A percentile compares a stretch with the other conserved stretches of the same genome.
These are phyloP conservation scores for Papiliotrema fonsecae DNA, from an alignment of 1,284 basidiomycete genomes.

Conservation along the genomic window DNA sequence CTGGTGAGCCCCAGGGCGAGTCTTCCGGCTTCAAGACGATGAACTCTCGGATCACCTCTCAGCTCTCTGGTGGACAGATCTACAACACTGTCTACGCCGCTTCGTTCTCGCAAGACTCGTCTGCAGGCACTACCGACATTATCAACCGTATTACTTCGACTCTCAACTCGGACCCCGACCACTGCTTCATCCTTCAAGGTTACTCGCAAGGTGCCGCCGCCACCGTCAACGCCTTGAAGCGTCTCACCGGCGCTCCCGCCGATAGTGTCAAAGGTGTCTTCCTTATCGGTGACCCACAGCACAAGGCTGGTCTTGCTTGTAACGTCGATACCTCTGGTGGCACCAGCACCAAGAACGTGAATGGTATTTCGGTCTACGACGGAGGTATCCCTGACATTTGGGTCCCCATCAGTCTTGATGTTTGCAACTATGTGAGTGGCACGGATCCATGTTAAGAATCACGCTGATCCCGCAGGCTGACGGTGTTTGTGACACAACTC, in stretches of 20 bases:
- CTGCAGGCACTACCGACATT: constrained; percentile 26
- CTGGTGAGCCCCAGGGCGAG: constrained; percentile 31
- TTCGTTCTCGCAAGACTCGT: constrained; percentile 21
- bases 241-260: constrained; percentile 13
- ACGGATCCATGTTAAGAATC: too few relatives aligned
- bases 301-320: constrained; percentile 29
- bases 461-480: constrained; percentile 25
- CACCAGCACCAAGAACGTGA: constrained; percentile 18
- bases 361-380: constrained; percentile 13
- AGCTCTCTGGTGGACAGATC: constrained; percentile 10
- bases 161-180: constrained; percentile 9
- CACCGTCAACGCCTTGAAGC: constrained; percentile 27
- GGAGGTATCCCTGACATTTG: constrained; percentile 22
- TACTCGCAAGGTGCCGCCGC: constrained; percentile 37
- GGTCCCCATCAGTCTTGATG: constrained; percentile 33
- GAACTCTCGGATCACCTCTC: constrained; percentile 9
- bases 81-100: constrained; percentile 40
- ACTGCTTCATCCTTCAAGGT: constrained; percentile 19
- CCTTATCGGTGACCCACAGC: constrained; percentile 35
- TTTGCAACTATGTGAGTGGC: constrained; percentile 31
- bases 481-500: constrained; percentile 30
- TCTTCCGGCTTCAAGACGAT: constrained; percentile 19
- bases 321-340: constrained; percentile 36
- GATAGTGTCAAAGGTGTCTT: constrained; percentile 39
- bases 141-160: constrained; percentile 7